phyloP scores from a whole-genome alignment of 768 basidiomycete genomes.

The Mycena albidolilacea region DNA sequence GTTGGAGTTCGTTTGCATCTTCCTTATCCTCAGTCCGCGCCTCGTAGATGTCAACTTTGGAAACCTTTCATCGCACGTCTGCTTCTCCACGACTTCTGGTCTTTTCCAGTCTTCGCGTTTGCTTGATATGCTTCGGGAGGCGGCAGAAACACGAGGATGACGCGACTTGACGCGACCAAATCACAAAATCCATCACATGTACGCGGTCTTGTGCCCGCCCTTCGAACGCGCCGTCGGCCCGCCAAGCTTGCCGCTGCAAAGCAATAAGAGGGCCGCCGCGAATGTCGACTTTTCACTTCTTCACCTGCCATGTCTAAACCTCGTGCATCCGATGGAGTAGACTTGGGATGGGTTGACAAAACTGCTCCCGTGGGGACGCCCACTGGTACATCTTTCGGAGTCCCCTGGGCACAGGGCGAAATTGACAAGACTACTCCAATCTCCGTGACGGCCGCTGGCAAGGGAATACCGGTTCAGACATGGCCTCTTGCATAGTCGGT shows the following conservation, averaged over 20 bases:
- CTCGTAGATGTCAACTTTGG: not conserved
- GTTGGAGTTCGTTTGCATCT: too few species aligned
- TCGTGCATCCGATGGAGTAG: slow-evolving; percentile 43
- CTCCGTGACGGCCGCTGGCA: slow-evolving; percentile 39
- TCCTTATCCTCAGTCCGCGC: too few species aligned
- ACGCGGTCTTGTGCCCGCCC: slow-evolving; percentile 30
- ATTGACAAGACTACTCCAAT: slow-evolving; percentile 55
- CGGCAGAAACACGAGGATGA: not conserved
- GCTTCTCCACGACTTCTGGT: not conserved
- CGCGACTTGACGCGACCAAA: not conserved
- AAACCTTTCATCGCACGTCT: not conserved
- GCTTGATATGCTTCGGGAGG: not conserved
- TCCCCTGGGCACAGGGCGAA: slow-evolving; percentile 55
- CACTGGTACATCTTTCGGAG: slow-evolving; percentile 53
- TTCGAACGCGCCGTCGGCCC: slow-evolving; percentile 26
- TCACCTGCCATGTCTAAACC: slow-evolving; percentile 34
- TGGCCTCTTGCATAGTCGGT: slow-evolving; percentile 57
- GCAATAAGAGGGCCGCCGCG: slow-evolving; percentile 13
- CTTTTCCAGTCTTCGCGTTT: not conserved
- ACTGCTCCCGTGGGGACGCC: slow-evolving; percentile 47
- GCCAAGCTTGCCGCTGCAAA: slow-evolving; percentile 3
- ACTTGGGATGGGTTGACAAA: slow-evolving; percentile 53
- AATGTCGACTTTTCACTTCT: not conserved
- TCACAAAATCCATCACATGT: slow-evolving; percentile 25
- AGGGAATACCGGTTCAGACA: slow-evolving; percentile 48